Base-by-base conservation (phyloP, 2,329 filamentous ascomycete species). In the Metarhizium rileyi region DNA sequence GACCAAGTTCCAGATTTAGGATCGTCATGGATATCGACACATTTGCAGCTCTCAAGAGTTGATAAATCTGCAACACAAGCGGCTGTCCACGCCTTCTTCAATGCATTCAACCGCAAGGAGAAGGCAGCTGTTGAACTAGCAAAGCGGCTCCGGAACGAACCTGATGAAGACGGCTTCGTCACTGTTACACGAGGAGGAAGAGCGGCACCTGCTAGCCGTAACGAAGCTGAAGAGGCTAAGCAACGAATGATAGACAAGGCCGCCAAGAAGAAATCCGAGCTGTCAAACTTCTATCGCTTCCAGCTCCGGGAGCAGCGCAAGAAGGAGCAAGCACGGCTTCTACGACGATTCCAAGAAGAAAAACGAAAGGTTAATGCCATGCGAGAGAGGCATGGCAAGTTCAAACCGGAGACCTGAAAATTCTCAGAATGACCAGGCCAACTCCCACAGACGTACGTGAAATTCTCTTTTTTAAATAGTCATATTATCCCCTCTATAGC, bases 91-190 rank as follows among this genome's bases (percentile, higher is more conserved):
- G 81, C 83, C 33, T 97, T 90, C 72, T 95, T 97, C 76, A 77
- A 79, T 22, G 74, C 82, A n/a, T 97, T 90, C 70, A 86, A 75
- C 70, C 78, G 62, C 70, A 87, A 74, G 70, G 86, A 78, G 74
- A 81, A 66, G 68, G 84, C 74, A 67, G 83, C 73, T 57, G 76
- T 61, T 56, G 83, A 71, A 69, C 76, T 73, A 62, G 85, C 70
- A 63, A 82, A 80, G 69, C 71, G 78, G 49, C 71, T 84, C 53
- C 81, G 87, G 53, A 84, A 86, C 57, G 83, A 89, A 60, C 89
- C 91, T 0, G 93, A 98, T 65, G 90, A 89, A 61, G 93, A 98
- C 66, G 93, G 93, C 2, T 98, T 98, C 64, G 78, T 97, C 45
- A 97, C 90, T 3, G 93, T 98, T 23, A 86, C 84, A 1, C 78